These are phyloP conservation scores for Chrysoporthe austroafricana DNA, from an alignment of 2,329 filamentous ascomycete species.

Conservation along the genomic window DNA sequence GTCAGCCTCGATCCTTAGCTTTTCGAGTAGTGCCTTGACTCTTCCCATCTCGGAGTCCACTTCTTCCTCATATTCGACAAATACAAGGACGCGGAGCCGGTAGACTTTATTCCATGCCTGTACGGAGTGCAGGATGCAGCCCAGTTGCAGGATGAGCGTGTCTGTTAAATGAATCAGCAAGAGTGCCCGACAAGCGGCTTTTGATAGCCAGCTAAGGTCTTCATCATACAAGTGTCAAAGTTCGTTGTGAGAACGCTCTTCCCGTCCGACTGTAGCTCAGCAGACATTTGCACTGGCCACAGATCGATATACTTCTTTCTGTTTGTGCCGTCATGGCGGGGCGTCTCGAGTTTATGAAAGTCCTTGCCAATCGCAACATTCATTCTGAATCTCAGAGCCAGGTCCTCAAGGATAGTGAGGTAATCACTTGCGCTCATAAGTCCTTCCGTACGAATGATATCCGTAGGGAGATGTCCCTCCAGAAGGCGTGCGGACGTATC, in stretches of 20 bases:
- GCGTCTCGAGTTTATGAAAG: slow-evolving; percentile 76
- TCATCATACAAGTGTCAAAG: slow-evolving; percentile 78
- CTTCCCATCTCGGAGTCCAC: slow-evolving; percentile 77
- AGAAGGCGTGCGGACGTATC: slow-evolving; percentile 61
- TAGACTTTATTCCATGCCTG: slow-evolving; percentile 78
- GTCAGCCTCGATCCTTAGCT: slow-evolving; percentile 79
- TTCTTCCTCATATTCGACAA: slow-evolving; percentile 86
- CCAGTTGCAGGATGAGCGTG: slow-evolving; percentile 82
- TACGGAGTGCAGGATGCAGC: slow-evolving; percentile 82
- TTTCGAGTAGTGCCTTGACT: slow-evolving; percentile 75
- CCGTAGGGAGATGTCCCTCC: slow-evolving; percentile 67
- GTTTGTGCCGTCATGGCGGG: slow-evolving; percentile 59
- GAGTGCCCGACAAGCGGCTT: slow-evolving; percentile 27
- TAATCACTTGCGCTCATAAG: slow-evolving; percentile 75
- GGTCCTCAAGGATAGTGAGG: slow-evolving; percentile 80
- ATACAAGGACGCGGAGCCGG: slow-evolving; percentile 76
- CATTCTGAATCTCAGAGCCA: slow-evolving; percentile 75
- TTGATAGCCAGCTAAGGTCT: neutral
- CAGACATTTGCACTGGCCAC: slow-evolving; percentile 94
- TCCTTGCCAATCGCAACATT: slow-evolving; percentile 86
- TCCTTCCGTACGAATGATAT: slow-evolving; percentile 68
- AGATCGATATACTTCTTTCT: slow-evolving; percentile 82
- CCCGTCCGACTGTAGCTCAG: slow-evolving; percentile 71
- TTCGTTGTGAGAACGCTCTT: slow-evolving; percentile 79
- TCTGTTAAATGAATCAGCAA: slow-evolving; percentile 43